Evolutionary conservation across 306 rosid species (phyloP).

Genomic region (Senna tora): DNA sequence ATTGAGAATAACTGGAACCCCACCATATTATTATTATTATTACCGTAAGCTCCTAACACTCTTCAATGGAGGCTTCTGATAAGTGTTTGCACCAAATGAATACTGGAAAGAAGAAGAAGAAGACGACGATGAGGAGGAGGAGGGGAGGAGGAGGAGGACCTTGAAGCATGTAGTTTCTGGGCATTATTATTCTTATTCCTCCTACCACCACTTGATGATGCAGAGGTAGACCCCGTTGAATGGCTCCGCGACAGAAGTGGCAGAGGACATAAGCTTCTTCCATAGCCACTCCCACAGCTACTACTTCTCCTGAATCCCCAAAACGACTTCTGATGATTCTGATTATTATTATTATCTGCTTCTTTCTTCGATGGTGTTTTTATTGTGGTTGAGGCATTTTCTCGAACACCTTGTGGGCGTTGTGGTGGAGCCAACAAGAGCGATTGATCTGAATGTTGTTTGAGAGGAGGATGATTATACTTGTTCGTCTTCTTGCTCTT

Average conservation of each 20-base stretch:
- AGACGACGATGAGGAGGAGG: constrained; percentile 29
- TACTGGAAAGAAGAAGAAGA: not conserved
- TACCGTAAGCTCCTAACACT: constrained; percentile 59
- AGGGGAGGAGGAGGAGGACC: too few species aligned
- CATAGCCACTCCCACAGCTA: constrained; percentile 79
- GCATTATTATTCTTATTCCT: constrained; percentile 48
- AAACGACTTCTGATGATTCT: constrained; percentile 64
- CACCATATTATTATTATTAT: constrained; percentile 38
- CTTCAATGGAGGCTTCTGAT: constrained; percentile 76
- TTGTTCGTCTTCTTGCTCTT: constrained; percentile 47
- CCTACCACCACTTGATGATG: constrained; percentile 48
- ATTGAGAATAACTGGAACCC: constrained; percentile 54
- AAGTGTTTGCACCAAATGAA: constrained; percentile 35
- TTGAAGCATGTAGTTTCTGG: constrained; percentile 41
- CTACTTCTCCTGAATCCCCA: constrained; percentile 89
- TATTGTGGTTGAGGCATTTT: constrained; percentile 2
- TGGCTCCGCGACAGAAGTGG: constrained; percentile 84
- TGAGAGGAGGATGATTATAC: not conserved
- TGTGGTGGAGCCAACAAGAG: constrained; percentile 39
- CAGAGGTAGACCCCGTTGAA: constrained; percentile 65
- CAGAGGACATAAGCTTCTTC: constrained; percentile 77
- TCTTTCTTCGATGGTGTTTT: constrained; percentile 40
- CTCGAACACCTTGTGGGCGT: constrained; percentile 32
- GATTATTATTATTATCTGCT: constrained; percentile 54
- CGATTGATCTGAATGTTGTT: constrained; percentile 34